Evolutionary conservation across 2,329 filamentous ascomycete genomes (phyloP).

Genomic region (Venturia carpophila): DNA sequence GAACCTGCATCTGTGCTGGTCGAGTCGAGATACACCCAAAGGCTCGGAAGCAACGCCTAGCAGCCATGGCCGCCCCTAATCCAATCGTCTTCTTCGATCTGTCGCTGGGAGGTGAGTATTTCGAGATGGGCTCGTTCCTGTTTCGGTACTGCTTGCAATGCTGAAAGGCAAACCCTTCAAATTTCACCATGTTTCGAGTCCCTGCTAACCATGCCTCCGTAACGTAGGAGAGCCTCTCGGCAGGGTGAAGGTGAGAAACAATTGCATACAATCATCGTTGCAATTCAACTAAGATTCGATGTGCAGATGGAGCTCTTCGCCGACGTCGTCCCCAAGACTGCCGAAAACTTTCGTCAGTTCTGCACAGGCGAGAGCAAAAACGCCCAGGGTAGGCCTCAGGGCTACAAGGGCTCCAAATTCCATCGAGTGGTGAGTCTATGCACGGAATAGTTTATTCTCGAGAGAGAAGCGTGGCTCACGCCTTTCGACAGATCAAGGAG

Average conservation of each 20-base stretch:
- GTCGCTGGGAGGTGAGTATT: conserved; percentile 61
- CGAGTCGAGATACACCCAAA: neutral
- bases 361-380: conserved; percentile 91
- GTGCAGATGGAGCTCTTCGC: conserved; percentile 71
- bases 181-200: neutral
- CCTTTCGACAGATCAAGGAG: conserved; percentile 64
- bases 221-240: conserved; percentile 70
- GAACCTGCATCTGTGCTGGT: neutral
- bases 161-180: neutral
- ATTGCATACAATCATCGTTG: neutral
- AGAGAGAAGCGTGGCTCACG: neutral
- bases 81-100: conserved; percentile 67
- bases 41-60: neutral
- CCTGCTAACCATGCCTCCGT: conserved; percentile 1
- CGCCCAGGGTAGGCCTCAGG: conserved; percentile 66
- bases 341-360: conserved; percentile 95
- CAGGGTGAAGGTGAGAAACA: conserved; percentile 53
- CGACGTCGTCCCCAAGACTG: conserved; percentile 74
- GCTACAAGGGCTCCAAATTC: conserved; percentile 92
- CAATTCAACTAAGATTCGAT: neutral
- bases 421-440: conserved; percentile 68
- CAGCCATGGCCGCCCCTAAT: conserved; percentile 27
- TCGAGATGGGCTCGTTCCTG: conserved; percentile 15
- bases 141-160: neutral
- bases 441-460: neutral